These are phyloP conservation scores for Xerocomellus chrysenteron DNA, from an alignment of 768 basidiomycete species.

Conservation along the genomic window DNA sequence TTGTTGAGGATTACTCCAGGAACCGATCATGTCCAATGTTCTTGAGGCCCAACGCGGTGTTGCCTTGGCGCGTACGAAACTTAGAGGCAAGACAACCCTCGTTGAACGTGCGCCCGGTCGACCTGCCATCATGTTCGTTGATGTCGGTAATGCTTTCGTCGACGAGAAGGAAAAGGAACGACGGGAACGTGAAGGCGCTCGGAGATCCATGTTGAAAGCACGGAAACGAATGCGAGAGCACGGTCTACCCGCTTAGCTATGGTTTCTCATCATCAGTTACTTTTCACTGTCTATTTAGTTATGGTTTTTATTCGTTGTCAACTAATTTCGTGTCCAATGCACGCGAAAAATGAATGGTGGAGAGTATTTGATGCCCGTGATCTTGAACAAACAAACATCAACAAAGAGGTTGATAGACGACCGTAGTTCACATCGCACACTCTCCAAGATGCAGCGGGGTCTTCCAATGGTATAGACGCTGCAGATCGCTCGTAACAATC, in stretches of 20 bases:
- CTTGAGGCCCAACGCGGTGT: slow-evolving; percentile 48
- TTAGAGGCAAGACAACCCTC: slow-evolving; percentile 39
- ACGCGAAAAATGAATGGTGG: neutral
- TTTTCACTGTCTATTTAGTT: neutral
- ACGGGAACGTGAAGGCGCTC: slow-evolving; percentile 49
- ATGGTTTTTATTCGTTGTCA: neutral
- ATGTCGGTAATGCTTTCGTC: slow-evolving; percentile 72
- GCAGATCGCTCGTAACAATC: neutral
- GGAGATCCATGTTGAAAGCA: slow-evolving; percentile 39
- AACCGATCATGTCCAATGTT: slow-evolving; percentile 58
- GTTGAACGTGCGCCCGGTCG: slow-evolving; percentile 43
- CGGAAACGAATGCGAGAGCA: slow-evolving; percentile 29
- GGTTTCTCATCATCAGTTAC: neutral
- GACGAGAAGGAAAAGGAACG: slow-evolving; percentile 52
- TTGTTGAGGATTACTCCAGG: slow-evolving; percentile 37
- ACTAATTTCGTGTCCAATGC: neutral
- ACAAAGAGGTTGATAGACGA: slow-evolving; percentile 14
- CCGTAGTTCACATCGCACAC: slow-evolving; percentile 9
- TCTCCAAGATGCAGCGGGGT: slow-evolving; percentile 75
- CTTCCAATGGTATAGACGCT: slow-evolving; percentile 65
- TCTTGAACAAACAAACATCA: slow-evolving; percentile 22
- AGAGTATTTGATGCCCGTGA: neutral
- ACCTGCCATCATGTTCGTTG: slow-evolving; percentile 63
- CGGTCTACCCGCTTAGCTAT: slow-evolving; percentile 5
- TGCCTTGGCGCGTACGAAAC: slow-evolving; percentile 38